These are phyloP conservation scores for Russula abietina DNA, from an alignment of 768 basidiomycete species.

Conservation along the genomic window DNA sequence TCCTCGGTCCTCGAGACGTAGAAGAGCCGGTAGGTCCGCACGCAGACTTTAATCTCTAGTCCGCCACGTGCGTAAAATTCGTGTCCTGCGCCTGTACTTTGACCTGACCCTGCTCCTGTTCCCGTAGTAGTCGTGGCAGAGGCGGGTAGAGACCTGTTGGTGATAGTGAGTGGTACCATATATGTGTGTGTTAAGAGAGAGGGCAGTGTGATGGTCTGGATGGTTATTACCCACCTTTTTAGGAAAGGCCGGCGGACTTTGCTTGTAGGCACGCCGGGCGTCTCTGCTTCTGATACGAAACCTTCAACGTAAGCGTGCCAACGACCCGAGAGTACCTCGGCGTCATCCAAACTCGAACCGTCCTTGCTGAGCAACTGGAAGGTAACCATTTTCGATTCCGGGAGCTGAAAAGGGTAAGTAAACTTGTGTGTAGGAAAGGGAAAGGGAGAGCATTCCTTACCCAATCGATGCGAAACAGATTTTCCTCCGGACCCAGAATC, in stretches of 20 bases:
- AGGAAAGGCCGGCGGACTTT: conserved; percentile 58
- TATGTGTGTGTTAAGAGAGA: conserved; percentile 29
- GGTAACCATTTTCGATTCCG: conserved; percentile 59
- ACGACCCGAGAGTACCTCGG: conserved; percentile 66
- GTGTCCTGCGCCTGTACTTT: background rate
- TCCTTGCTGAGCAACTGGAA: conserved; percentile 77
- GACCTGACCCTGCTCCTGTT: background rate
- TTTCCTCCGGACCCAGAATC: conserved; percentile 68
- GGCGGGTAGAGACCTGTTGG: conserved; percentile 39
- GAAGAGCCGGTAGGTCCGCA: conserved; percentile 76
- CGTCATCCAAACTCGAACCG: conserved; percentile 67
- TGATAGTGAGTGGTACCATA: conserved; percentile 26
- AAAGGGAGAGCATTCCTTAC: conserved; percentile 36
- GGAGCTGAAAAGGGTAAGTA: conserved; percentile 44
- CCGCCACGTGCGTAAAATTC: conserved; percentile 38
- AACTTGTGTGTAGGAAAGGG: background rate
- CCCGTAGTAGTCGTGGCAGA: conserved; percentile 1
- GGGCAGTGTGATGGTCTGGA: background rate
- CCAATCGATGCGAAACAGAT: conserved; percentile 77
- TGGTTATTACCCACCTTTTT: conserved; percentile 42
- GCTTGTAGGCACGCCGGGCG: conserved; percentile 44
- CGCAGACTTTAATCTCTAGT: conserved; percentile 80
- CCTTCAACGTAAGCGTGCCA: conserved; percentile 80
- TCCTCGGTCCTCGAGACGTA: conserved; percentile 69
- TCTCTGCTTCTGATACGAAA: conserved; percentile 57